phyloP scores from a whole-genome alignment of 2,329 filamentous ascomycete genomes.

The Penicillium sp. region DNA sequence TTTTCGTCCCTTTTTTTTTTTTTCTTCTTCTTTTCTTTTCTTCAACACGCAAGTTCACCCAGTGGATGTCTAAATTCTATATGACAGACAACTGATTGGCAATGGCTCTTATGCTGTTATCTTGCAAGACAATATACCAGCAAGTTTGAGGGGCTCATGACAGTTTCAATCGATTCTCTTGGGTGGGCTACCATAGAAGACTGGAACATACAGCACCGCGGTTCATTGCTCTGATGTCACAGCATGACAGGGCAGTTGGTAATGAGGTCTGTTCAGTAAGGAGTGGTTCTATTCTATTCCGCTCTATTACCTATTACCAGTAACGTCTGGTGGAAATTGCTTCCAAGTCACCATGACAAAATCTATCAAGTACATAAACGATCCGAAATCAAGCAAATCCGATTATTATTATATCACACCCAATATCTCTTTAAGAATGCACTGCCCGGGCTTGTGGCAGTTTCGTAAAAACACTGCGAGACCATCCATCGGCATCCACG shows the following conservation, averaged over 20 bases:
- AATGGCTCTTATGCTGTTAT: conserved; percentile 20
- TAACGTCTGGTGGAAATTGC: not conserved
- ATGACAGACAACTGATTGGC: conserved; percentile 29
- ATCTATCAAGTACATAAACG: not conserved
- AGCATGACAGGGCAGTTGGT: not conserved
- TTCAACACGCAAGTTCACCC: conserved; percentile 32
- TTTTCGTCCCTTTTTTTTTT: conserved; percentile 19
- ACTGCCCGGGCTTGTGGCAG: conserved; percentile 33
- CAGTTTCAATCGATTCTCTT: conserved; percentile 23
- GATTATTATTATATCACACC: not conserved
- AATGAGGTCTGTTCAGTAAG: not conserved
- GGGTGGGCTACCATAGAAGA: conserved; percentile 48
- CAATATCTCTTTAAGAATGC: not conserved
- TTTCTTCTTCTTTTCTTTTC: conserved; percentile 11
- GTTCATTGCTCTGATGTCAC: conserved; percentile 4
- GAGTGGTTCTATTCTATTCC: not conserved
- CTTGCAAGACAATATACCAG: conserved; percentile 44
- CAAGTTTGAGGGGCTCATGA: conserved; percentile 49
- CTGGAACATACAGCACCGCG: conserved; percentile 37
- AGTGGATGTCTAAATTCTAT: conserved; percentile 25
- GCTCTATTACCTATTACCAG: not conserved
- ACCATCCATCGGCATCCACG: conserved; percentile 63
- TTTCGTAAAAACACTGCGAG: conserved; percentile 53
- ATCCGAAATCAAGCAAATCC: not conserved
- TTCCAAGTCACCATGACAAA: not conserved